Evolutionary conservation across 1,284 basidiomycete species (phyloP), one percentile per base, ranked within the genome.

Genomic region (Austroboletus novae-zelandiae): DNA sequence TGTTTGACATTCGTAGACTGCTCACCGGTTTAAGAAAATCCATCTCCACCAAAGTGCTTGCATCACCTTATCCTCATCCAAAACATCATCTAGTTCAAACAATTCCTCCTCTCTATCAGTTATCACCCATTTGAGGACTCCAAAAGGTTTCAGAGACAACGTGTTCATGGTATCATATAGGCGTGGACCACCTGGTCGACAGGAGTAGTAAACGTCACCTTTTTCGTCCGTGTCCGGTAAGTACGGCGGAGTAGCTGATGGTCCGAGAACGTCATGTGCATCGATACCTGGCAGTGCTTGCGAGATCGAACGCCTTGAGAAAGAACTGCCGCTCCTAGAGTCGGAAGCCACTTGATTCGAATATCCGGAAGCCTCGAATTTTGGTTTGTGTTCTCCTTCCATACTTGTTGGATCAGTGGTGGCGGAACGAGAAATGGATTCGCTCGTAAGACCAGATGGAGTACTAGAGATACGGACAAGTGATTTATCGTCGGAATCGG

Each of bases 11-110:
- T 11, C 4, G 15, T 7, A 4, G 20, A 23, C 15, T 34, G 48
- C 72, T 53, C 48, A 85, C 86, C 80, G 67, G 58, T 87, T 77
- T 32, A 84, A 65, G 45, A 82, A 67, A 3, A 88, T 84, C 86
- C 86, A 90, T 49, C 88, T 65, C 18, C 73, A 78, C 88, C 87
- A 89, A 9, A 90, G 67, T 2, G 86, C 84, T 50, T 82, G 77
- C 73, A 90, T 84, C 5, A 87, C 80, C 62, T 89, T 90, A 53
- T 84, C 79, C 52, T 89, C 85, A 54, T 88, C 86, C 27, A 73
- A 70, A 6, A 88, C 68, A 57, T 86, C 80, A 54, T 85, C 81
- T 39, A 77, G 68, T 53, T 87, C 83, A 52, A 80, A 87, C 0
- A 89, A 73, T 55, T 87, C 85, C 47, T 88, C 88, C 58, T 89